Percentiles rank a stretch among this genome's conserved stretches.
Evolutionary conservation across 495 filamentous ascomycete species (phyloP).

Genomic region (Hypoxylon fuscum): DNA sequence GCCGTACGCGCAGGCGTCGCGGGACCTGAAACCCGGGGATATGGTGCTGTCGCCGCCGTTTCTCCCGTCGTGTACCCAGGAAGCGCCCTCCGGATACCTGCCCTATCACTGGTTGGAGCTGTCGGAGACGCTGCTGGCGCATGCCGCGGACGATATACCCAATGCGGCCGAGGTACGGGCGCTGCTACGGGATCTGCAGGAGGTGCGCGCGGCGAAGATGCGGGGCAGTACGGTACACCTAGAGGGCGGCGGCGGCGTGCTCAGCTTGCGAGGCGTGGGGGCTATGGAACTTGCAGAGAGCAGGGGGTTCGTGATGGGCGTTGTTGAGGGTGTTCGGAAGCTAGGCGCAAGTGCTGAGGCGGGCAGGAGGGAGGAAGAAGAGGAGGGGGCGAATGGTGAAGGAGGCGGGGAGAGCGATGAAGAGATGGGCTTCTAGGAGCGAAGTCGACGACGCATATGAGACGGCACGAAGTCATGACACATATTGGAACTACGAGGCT

Average conservation of each 20-base stretch:
- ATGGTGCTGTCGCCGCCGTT: constrained; percentile 65
- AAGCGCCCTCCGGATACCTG: constrained; percentile 69
- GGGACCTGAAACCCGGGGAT: constrained; percentile 40
- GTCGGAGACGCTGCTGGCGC: constrained; percentile 82
- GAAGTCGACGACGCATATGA: constrained; percentile 10
- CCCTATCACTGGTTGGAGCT: constrained; percentile 96
- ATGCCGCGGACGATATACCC: constrained; percentile 84
- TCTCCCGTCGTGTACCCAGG: constrained; percentile 65
- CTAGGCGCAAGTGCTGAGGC: constrained; percentile 67
- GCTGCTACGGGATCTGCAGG: constrained; percentile 81
- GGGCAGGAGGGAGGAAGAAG: constrained; percentile 63
- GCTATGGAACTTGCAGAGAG: constrained; percentile 91
- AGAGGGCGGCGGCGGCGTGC: constrained; percentile 74
- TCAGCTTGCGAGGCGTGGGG: constrained; percentile 83
- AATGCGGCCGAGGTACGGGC: constrained; percentile 77
- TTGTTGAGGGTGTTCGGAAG: constrained; percentile 85
- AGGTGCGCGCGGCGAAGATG: constrained; percentile 91
- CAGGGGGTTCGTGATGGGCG: constrained; percentile 81
- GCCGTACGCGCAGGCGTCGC: constrained; percentile 35
- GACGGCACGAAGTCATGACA: constrained; percentile 1
- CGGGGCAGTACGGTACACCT: constrained; percentile 74
- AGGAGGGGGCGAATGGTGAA: constrained; percentile 49
- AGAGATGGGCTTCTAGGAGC: constrained; percentile 55
- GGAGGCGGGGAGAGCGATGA: constrained; percentile 58
- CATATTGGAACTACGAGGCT: not conserved